These are phyloP conservation scores for Filosporella fistucella DNA, from an alignment of 495 filamentous ascomycete genomes.

Conservation along the genomic window DNA sequence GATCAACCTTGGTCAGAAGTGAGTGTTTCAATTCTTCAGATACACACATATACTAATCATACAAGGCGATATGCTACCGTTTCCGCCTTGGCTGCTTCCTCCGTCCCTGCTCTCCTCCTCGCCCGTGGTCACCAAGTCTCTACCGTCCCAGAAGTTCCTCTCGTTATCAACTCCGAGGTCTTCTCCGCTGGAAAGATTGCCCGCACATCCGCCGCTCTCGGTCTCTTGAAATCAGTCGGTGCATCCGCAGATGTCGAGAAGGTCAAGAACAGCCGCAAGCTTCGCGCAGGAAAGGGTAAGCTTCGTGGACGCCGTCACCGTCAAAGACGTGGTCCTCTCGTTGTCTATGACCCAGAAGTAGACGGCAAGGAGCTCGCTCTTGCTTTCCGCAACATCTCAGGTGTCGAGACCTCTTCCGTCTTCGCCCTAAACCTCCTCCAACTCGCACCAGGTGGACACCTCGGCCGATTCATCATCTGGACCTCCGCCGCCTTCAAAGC, in stretches of 20 bases:
- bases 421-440: slow-evolving; percentile 97
- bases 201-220: slow-evolving; percentile 86
- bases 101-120: slow-evolving; percentile 86
- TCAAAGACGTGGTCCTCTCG: slow-evolving; percentile 93
- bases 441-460: slow-evolving; percentile 96
- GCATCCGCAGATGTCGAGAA: slow-evolving; percentile 87
- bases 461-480: slow-evolving; percentile 99
- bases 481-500: slow-evolving; percentile 94
- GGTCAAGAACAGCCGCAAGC: slow-evolving; percentile 88
- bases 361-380: slow-evolving; percentile 87
- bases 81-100: slow-evolving; percentile 94
- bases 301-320: slow-evolving; percentile 88
- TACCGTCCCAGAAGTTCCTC: slow-evolving; percentile 89
- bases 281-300: slow-evolving; percentile 98
- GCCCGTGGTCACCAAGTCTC: slow-evolving; percentile 95
- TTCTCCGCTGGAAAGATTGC: slow-evolving; percentile 71
- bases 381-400: slow-evolving; percentile 96
- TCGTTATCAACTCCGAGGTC: slow-evolving; percentile 85
- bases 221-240: slow-evolving; percentile 83
- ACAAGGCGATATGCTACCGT: slow-evolving; percentile 90
- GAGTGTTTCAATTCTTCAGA: slow-evolving; percentile 26
- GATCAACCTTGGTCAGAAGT: slow-evolving; percentile 97
- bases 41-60: slow-evolving; percentile 17
- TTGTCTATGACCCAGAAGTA: slow-evolving; percentile 91
- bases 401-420: slow-evolving; percentile 95